Evolutionary conservation across 2,329 filamentous ascomycete species (phyloP).

Genomic region (Raffaelea deltoideospora): DNA sequence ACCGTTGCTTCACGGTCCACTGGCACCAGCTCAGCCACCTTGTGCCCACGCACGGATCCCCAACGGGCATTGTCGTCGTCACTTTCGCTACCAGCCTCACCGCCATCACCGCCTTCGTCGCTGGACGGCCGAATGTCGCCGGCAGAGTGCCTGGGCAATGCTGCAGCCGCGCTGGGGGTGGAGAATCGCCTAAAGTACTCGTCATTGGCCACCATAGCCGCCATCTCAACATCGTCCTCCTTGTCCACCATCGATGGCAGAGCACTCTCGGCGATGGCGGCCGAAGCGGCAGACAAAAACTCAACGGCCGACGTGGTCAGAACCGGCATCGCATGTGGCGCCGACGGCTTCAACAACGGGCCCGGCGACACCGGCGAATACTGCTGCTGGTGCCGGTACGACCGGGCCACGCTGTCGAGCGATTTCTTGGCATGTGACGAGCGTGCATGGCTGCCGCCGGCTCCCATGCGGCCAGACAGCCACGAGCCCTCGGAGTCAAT

Average conservation of each 20-base stretch:
- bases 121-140: slow-evolving; percentile 40
- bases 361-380: slow-evolving; percentile 14
- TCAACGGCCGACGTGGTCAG: too few relatives aligned
- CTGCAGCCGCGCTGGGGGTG: slow-evolving; percentile 13
- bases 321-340: too few relatives aligned
- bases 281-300: too few relatives aligned
- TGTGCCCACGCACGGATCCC: slow-evolving; percentile 34
- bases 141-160: slow-evolving; percentile 23
- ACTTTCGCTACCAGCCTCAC: too few relatives aligned
- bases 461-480: slow-evolving; percentile 58
- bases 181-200: slow-evolving; percentile 55
- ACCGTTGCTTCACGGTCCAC: slow-evolving; percentile 29
- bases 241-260: not conserved
- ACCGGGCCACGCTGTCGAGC: slow-evolving; percentile 37
- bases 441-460: slow-evolving; percentile 22
- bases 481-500: slow-evolving; percentile 94
- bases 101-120: too few relatives aligned
- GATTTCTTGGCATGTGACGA: slow-evolving; percentile 24
- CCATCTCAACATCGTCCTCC: slow-evolving; percentile 48
- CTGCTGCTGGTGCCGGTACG: slow-evolving; percentile 23
- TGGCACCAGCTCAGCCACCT: slow-evolving; percentile 40
- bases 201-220: slow-evolving; percentile 42
- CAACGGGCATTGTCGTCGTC: slow-evolving; percentile 34
- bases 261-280: not conserved
- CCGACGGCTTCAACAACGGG: too few relatives aligned